phyloP scores from a whole-genome alignment of 2,329 filamentous ascomycete species.

The Verticillium albo-atrum region DNA sequence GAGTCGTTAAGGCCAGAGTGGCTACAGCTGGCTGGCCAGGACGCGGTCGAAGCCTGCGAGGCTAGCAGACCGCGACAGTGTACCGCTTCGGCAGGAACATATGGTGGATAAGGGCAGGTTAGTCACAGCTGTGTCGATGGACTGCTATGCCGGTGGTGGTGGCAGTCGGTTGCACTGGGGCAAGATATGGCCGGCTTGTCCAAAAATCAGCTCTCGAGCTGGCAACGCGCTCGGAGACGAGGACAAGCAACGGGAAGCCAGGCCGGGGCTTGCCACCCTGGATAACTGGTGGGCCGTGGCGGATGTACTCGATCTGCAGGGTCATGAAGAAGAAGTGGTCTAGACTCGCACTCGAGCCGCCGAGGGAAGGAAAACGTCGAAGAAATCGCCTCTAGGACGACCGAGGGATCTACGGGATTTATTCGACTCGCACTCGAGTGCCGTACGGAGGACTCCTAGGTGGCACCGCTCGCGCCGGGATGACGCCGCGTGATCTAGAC shows the following conservation, averaged over 20 bases:
- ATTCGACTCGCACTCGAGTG: background rate
- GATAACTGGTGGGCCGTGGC: background rate
- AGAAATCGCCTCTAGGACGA: background rate
- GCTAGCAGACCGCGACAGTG: too few relatives aligned
- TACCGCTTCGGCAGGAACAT: too few relatives aligned
- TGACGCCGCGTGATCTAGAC: background rate
- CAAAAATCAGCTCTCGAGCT: background rate
- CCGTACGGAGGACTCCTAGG: background rate
- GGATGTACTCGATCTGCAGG: background rate
- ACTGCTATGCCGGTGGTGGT: too few relatives aligned
- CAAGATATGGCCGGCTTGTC: background rate
- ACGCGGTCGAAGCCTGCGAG: background rate
- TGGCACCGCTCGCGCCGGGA: background rate
- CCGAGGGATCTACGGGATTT: background rate
- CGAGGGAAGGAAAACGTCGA: background rate
- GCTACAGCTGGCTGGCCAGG: background rate
- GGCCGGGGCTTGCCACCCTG: background rate
- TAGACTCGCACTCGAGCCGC: background rate
- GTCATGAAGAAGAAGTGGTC: background rate
- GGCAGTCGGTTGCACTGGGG: background rate
- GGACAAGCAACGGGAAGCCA: background rate
- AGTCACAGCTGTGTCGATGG: too few relatives aligned
- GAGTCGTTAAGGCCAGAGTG: background rate
- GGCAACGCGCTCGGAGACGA: background rate
- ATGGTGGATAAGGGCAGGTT: too few relatives aligned